Base-by-base conservation (phyloP, 163 green algal genomes). In the Scenedesmus sp. region DNA sequence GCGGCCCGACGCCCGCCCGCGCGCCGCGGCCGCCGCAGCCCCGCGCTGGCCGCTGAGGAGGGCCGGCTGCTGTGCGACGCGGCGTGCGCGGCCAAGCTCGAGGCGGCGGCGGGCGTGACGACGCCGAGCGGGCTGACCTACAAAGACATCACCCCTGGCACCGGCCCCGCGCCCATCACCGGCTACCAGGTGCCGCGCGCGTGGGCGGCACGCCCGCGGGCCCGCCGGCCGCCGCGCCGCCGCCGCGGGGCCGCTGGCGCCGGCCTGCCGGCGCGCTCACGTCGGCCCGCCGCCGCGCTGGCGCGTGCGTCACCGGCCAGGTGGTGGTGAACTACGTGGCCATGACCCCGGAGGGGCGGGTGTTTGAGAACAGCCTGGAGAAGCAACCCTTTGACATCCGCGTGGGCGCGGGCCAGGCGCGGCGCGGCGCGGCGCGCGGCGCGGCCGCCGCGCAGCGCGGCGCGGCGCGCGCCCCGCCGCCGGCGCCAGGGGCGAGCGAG, bases 341-440 rank as follows among this genome's bases (percentile, higher is more conserved):
- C 6, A 97, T 97, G 90, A 95, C 89, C 2, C 84, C 89, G 7
- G 78, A 92, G 26, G 89, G 91, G 20, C 85, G 83, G 9, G 84
- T 96, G 7, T 97, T 98, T 79, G 93, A 97, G 66, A 95, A 84
- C 87, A 95, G 87, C 26, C 63, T 98, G 10, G 91, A 97, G 22
- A 96, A 93, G 74, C 87, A 87, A 1, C 96, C 95, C 3, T 98
- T 97, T 85, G 93, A 98, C 72, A 93, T 99, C 70, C 90, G 85
- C 6, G 81, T 70, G 33, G 50, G 69, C 22, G 54, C 69, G 1
- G 69, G 50, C 13, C 36, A 70, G 70, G 17, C 2, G 4, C 58
- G 17, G 11, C 18, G 11, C 1, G 1, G 58, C 58, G 11, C 31
- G 58, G 14, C 5, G 18, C 50, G n/a, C n/a, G n/a, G n/a, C n/a